These are phyloP conservation scores for Barbarea vulgaris DNA, from an alignment of 345 rosid species.

Conservation along the genomic window DNA sequence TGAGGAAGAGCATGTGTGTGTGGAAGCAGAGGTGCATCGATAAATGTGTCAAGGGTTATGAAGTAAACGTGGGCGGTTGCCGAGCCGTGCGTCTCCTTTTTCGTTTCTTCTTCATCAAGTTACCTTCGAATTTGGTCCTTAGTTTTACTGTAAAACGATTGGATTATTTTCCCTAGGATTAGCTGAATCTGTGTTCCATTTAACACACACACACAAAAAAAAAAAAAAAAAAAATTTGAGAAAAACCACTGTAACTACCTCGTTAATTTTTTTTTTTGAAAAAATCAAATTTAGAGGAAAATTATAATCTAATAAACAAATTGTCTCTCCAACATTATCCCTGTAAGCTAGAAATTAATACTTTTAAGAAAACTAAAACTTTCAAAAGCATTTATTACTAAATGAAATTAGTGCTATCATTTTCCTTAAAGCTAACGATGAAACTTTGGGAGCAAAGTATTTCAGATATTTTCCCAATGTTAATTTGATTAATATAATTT, in stretches of 20 bases:
- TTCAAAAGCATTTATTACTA: not conserved
- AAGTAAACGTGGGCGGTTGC: constrained; percentile 74
- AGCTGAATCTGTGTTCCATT: not conserved
- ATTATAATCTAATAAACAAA: too few relatives aligned
- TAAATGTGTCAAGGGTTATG: constrained; percentile 15
- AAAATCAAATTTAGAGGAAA: too few relatives aligned
- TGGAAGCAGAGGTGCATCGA: constrained; percentile 39
- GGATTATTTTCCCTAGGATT: not conserved
- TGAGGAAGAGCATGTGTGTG: constrained; percentile 48
- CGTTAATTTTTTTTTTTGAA: not conserved
- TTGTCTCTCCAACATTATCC: too few relatives aligned
- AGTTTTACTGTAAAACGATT: not conserved
- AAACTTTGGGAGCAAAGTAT: not conserved
- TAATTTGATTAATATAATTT: not conserved
- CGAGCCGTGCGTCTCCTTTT: constrained; percentile 50
- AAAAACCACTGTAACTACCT: not conserved
- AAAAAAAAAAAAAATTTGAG: not conserved
- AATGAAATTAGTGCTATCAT: not conserved
- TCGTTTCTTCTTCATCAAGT: constrained; percentile 39
- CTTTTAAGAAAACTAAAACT: too few relatives aligned
- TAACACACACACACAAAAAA: too few relatives aligned
- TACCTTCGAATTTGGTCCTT: constrained; percentile 22
- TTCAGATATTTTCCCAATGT: not conserved
- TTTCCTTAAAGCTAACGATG: not conserved
- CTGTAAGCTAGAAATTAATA: too few relatives aligned